Conservation (phyloP, 129 eudicot genomes). For the Saposhnikovia divaricata region DNA sequence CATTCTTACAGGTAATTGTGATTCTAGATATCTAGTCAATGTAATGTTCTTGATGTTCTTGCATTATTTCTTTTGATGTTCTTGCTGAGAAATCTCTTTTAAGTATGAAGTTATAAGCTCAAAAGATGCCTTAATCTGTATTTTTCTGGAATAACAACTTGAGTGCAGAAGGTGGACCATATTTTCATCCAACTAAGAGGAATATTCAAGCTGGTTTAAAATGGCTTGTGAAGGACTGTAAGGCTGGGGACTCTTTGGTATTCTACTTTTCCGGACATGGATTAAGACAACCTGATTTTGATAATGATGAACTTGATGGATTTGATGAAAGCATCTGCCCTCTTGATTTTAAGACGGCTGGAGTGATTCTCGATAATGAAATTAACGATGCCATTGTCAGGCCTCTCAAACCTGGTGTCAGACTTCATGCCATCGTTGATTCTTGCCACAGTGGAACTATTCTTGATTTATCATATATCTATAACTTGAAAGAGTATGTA, state of each 20-base stretch:
- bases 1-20: constrained; percentile 45
- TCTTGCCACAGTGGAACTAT: constrained; percentile 83
- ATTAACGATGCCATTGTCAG: constrained; percentile 54
- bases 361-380: constrained; percentile 58
- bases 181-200: constrained; percentile 50
- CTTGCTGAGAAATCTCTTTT: neutral
- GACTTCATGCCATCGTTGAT: constrained; percentile 70
- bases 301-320: constrained; percentile 61
- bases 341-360: constrained; percentile 49
- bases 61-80: neutral
- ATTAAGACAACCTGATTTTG: constrained; percentile 43
- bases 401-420: constrained; percentile 55
- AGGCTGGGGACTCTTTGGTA: constrained; percentile 64
- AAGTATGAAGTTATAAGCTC: neutral
- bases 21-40: neutral
- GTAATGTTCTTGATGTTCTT: neutral
- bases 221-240: constrained; percentile 58
- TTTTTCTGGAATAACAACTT: neutral
- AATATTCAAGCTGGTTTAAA: constrained; percentile 57
- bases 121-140: neutral
- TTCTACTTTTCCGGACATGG: constrained; percentile 87
- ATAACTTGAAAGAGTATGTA: constrained; percentile 35
- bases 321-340: constrained; percentile 73
- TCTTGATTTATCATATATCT: constrained; percentile 50
- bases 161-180: constrained; percentile 40